A percentile compares a stretch with the other conserved stretches of the same genome.
Conservation (phyloP, 208 protist genomes). For the Leishmania guyanensis region DNA sequence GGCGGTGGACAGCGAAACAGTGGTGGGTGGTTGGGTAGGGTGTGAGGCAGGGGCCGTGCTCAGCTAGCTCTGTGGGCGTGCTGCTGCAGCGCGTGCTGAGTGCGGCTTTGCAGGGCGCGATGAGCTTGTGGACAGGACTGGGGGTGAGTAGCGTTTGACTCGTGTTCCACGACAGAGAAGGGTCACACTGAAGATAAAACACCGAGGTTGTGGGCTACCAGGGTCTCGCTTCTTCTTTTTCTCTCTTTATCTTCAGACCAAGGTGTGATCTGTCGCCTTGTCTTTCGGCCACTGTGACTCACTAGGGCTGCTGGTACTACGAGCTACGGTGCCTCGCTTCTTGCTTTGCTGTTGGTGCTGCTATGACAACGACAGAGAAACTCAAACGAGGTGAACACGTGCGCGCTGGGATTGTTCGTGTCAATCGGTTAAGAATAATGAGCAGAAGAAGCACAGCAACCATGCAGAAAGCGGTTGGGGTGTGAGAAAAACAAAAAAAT, state of each 20-base stretch:
- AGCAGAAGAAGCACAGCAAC: not conserved
- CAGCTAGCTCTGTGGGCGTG: no score
- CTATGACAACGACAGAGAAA: not conserved
- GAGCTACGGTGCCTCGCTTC: not conserved
- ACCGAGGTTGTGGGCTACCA: no score
- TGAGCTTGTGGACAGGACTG: no score
- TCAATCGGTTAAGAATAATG: not conserved
- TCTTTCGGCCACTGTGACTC: no score
- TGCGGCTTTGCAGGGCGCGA: no score
- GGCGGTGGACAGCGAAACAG: not conserved
- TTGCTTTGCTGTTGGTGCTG: not conserved
- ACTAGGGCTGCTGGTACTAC: not conserved
- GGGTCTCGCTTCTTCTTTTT: not conserved
- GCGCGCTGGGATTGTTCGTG: not conserved
- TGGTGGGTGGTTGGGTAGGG: not conserved
- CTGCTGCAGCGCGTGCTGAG: no score
- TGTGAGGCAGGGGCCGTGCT: no score
- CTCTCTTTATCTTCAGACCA: conserved; percentile 1
- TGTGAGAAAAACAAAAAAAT: not conserved
- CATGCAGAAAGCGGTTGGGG: not conserved
- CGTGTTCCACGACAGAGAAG: no score
- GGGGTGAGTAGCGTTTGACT: no score
- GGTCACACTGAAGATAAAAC: no score
- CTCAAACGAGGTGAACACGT: not conserved
- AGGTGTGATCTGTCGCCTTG: not conserved